These are phyloP conservation scores for Chenopodium album DNA, from an alignment of 148 eudicot species.

Conservation along the genomic window DNA sequence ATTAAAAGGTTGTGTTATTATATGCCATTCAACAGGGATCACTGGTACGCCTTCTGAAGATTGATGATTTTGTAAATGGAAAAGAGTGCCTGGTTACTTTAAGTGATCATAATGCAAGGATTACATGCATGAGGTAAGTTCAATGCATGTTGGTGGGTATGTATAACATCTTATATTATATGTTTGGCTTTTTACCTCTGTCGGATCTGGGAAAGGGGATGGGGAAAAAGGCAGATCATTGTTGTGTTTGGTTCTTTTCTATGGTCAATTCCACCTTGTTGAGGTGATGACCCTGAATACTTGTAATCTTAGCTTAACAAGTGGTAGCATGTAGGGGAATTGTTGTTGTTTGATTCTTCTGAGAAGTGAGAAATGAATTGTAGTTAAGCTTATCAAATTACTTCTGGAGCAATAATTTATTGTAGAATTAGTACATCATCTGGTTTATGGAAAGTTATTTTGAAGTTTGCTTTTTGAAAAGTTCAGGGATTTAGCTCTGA, in stretches of 20 bases:
- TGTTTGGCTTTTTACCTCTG: not conserved
- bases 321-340: not conserved
- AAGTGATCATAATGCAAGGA: conserved; percentile 58
- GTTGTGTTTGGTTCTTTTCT: not conserved
- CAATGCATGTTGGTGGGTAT: conserved; percentile 2
- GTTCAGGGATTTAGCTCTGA: not conserved
- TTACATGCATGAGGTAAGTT: conserved; percentile 78
- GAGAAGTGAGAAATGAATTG: not conserved
- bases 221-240: not conserved
- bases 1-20: conserved; percentile 2
- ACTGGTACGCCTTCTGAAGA: conserved; percentile 30
- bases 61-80: conserved; percentile 34
- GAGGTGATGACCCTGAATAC: not conserved
- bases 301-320: not conserved
- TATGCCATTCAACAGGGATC: conserved; percentile 50
- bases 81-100: conserved; percentile 28
- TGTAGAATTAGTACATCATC: not conserved
- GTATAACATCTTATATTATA: not conserved
- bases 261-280: not conserved
- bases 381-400: too few species aligned
- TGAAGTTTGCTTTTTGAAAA: not conserved
- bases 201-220: not conserved
- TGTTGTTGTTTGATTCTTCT: not conserved
- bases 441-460: not conserved
- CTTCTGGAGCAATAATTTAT: too few species aligned